These are phyloP conservation scores for Aspergillus indologenus DNA, from an alignment of 495 filamentous ascomycete species.

Conservation along the genomic window DNA sequence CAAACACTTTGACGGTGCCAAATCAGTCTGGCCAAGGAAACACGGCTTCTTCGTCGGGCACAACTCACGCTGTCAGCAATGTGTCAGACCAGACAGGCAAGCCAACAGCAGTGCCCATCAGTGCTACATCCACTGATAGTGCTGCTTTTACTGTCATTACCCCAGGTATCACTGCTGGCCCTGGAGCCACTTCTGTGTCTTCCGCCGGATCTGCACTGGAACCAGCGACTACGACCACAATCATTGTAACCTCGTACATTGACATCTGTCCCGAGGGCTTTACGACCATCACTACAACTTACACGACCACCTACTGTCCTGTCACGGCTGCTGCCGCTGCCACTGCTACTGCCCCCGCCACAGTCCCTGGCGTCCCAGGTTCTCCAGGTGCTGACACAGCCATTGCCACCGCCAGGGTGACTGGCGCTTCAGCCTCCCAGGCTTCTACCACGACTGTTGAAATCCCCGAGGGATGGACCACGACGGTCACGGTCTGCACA, in stretches of 20 bases:
- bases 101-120: constrained; percentile 4
- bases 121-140: constrained; percentile 10
- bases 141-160: constrained; percentile 12
- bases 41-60: background rate
- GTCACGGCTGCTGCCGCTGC: constrained; percentile 27
- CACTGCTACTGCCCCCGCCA: constrained; percentile 23
- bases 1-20: constrained; percentile 9
- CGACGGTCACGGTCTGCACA: constrained; percentile 48
- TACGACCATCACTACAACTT: constrained; percentile 41
- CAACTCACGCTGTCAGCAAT: background rate
- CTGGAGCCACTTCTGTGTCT: constrained; percentile 14
- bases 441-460: constrained; percentile 13
- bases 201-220: background rate
- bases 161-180: constrained; percentile 39
- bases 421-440: background rate
- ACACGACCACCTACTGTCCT: constrained; percentile 40
- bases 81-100: constrained; percentile 4
- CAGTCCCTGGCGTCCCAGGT: constrained; percentile 8
- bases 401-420: constrained; percentile 19
- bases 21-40: constrained; percentile 4
- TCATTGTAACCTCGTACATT: constrained; percentile 43
- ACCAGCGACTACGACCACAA: constrained; percentile 25
- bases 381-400: constrained; percentile 14
- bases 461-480: constrained; percentile 45
- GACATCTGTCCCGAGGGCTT: constrained; percentile 46